Percentiles rank a stretch among this genome's conserved stretches.
phyloP scores from a whole-genome alignment of 2,329 filamentous ascomycete species.

The Zymoseptoria ardabiliae region DNA sequence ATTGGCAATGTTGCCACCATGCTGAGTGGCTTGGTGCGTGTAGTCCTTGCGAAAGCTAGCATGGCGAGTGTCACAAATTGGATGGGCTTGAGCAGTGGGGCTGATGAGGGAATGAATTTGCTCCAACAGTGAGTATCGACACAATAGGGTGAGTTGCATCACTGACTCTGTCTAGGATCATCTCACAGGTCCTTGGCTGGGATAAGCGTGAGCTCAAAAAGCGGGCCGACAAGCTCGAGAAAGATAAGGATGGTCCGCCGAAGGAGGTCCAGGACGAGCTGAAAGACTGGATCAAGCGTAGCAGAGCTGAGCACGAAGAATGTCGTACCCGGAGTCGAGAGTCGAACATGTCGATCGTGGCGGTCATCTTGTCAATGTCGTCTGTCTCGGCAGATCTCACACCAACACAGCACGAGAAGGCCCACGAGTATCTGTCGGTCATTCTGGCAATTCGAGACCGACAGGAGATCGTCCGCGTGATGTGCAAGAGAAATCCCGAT shows the following conservation, averaged over 20 bases:
- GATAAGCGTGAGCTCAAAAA: constrained; percentile 65
- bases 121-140: constrained; percentile 49
- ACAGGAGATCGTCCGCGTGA: constrained; percentile 57
- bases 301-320: constrained; percentile 51
- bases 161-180: constrained; percentile 47
- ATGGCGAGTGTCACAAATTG: constrained; percentile 69
- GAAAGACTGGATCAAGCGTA: constrained; percentile 48
- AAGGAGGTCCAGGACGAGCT: constrained; percentile 57
- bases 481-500: constrained; percentile 65
- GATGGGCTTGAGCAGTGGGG: constrained; percentile 63
- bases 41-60: constrained; percentile 71
- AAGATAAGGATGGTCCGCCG: constrained; percentile 49
- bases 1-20: constrained; percentile 75
- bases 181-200: constrained; percentile 65
- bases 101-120: constrained; percentile 74
- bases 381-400: constrained; percentile 43
- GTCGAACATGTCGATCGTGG: constrained; percentile 56
- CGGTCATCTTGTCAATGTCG: constrained; percentile 54
- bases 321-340: constrained; percentile 49
- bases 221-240: constrained; percentile 57
- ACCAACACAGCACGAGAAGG: constrained; percentile 55
- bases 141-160: not conserved
- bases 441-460: constrained; percentile 66
- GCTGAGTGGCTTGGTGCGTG: constrained; percentile 65
- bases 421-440: constrained; percentile 62